Evolutionary conservation across 176 grass and related monocot genomes (phyloP), one percentile per base, ranked within the genome.

Genomic region (Pharus latifolius): DNA sequence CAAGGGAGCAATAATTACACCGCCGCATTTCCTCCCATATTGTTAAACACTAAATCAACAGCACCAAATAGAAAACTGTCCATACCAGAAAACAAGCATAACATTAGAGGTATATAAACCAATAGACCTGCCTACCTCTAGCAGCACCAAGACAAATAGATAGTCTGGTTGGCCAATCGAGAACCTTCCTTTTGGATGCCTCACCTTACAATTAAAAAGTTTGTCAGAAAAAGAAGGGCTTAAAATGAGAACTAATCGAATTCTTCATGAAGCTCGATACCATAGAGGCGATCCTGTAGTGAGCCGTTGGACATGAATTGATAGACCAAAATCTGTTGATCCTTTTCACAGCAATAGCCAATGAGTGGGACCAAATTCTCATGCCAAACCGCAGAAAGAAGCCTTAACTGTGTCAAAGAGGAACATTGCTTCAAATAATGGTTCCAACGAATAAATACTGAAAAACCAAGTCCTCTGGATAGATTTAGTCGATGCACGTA

Each of bases 221-320:
- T 49, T 6, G 26, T 42, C 24, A 37, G 16, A 67, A 74, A 31
- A 11, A 10, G 69, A 80, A 17, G 14, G 10, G 44, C 33, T 18
- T 56, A 75, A 60, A 56, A 15, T 59, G 20, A 54, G 33, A 69
- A 32, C 13, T 72, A 51, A 34, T 38, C 34, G 54, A 60, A 66
- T 24, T n/a, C 35, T 63, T 65, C 30, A 10, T 1, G 5, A 66
- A 76, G 60, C 16, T 72, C 69, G 31, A 42, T 87, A 91, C 88
- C 88, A 1, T 91, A 84, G 52, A 91, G 88, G 38, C 84, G 80
- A 78, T 91, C 88, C 60, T 84, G 88, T 80, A 91, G 76, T 0
- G 80, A 91, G 31, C 88, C 88, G 87, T 91, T 91, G 41, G 80
- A 91, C 88, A 91, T 91, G 84, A 87, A 87, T 18, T 80, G 88